These are phyloP conservation scores for Dryas integrifolia DNA, from an alignment of 331 rosid species.

Conservation along the genomic window DNA sequence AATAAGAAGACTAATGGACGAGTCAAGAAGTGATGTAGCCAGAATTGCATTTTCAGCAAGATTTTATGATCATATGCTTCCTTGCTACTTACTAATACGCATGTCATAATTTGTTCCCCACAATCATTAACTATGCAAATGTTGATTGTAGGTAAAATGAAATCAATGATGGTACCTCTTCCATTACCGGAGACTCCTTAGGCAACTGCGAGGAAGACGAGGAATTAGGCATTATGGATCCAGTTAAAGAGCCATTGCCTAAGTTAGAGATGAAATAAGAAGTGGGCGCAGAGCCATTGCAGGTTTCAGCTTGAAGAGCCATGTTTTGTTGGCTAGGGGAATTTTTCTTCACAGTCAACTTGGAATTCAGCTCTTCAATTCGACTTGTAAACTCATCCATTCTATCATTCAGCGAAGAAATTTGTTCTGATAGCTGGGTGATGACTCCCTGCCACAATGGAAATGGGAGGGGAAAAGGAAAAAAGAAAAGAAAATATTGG, in stretches of 20 bases:
- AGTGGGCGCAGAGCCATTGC: slow-evolving; percentile 85
- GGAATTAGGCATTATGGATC: slow-evolving; percentile 64
- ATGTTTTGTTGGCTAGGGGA: slow-evolving; percentile 77
- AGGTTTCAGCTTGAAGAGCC: slow-evolving; percentile 64
- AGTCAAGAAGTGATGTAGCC: neutral
- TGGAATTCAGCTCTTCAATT: slow-evolving; percentile 81
- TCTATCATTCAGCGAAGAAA: slow-evolving; percentile 84
- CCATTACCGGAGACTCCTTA: slow-evolving; percentile 66
- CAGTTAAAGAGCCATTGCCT: slow-evolving; percentile 64
- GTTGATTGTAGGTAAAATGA: neutral
- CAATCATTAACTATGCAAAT: neutral
- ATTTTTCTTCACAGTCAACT: slow-evolving; percentile 48
- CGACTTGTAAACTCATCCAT: slow-evolving; percentile 87
- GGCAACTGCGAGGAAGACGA: slow-evolving; percentile 67
- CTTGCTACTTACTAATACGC: neutral
- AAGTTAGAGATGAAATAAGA: slow-evolving; percentile 61
- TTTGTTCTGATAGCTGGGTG: slow-evolving; percentile 82
- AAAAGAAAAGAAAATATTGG: slow-evolving; percentile 13
- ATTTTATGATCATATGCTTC: neutral
- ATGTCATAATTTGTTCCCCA: neutral
- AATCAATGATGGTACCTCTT: slow-evolving; percentile 57
- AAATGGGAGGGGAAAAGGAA: slow-evolving; percentile 8
- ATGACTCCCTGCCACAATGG: slow-evolving; percentile 49
- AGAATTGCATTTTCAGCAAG: neutral
- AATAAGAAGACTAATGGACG: slow-evolving; percentile 6